phyloP scores from a whole-genome alignment of 176 grass and related monocot species.

The Carex cristatella region DNA sequence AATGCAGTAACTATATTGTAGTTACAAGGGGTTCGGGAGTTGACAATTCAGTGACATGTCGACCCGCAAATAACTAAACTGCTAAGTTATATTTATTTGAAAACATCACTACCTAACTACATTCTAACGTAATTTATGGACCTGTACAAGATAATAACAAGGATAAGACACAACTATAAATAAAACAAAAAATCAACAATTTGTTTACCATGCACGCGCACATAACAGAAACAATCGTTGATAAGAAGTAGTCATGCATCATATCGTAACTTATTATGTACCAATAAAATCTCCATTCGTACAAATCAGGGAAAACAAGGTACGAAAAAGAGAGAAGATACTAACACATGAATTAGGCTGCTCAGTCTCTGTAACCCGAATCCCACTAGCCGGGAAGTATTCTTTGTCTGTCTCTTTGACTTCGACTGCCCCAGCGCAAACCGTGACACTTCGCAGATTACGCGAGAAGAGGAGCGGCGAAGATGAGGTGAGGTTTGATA shows the following conservation, averaged over 20 bases:
- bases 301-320: background rate
- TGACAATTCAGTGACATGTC: background rate
- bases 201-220: background rate
- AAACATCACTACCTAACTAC: background rate
- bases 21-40: background rate
- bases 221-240: background rate
- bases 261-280: background rate
- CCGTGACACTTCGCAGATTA: background rate
- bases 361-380: conserved; percentile 42
- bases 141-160: background rate
- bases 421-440: conserved; percentile 30
- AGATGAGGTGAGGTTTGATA: background rate
- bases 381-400: conserved; percentile 26
- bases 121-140: background rate
- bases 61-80: background rate
- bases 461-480: background rate
- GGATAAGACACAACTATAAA: background rate
- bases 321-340: background rate
- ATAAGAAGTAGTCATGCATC: background rate
- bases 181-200: background rate
- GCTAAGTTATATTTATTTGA: background rate
- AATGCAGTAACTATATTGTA: background rate
- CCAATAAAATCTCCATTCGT: background rate
- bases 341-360: conserved; percentile 52
- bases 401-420: conserved; percentile 24